These are phyloP conservation scores for Spergularia azorica DNA, from an alignment of 179 eudicot species.

Conservation along the genomic window DNA sequence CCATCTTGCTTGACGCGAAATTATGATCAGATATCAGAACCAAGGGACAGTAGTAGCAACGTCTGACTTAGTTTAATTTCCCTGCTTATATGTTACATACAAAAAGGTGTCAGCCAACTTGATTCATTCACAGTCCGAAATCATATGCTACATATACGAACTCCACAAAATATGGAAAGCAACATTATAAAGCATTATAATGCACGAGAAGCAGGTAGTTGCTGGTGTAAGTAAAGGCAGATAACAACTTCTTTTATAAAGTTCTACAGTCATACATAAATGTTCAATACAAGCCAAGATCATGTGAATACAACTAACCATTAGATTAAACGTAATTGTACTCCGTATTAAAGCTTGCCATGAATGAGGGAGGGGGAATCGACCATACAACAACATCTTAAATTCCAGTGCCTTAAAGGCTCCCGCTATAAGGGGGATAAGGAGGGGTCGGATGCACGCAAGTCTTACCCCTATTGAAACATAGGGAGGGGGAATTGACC, in stretches of 20 bases:
- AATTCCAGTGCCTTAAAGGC: too few species aligned
- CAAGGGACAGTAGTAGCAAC: neutral
- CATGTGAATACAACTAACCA: constrained; percentile 35
- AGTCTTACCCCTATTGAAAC: too few species aligned
- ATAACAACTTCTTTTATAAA: constrained; percentile 1
- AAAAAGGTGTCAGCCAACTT: constrained; percentile 15
- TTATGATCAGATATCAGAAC: constrained; percentile 8
- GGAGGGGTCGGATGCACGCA: too few species aligned
- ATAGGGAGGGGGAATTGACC: too few species aligned
- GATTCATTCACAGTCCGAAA: constrained; percentile 4
- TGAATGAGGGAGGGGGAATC: too few species aligned
- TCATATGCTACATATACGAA: neutral
- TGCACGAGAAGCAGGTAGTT: constrained; percentile 30
- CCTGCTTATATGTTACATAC: constrained; percentile 14
- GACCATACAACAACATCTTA: too few species aligned
- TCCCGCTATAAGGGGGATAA: too few species aligned
- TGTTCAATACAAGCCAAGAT: constrained; percentile 22
- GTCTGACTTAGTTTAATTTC: constrained; percentile 9
- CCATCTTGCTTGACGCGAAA: constrained; percentile 34
- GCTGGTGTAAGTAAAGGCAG: constrained; percentile 24
- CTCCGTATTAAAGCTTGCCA: neutral
- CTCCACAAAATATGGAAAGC: constrained; percentile 11
- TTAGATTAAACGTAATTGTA: neutral
- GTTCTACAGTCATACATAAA: neutral
- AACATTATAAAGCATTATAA: constrained; percentile 18